These are phyloP conservation scores for Trametes hirsuta DNA, from an alignment of 1,284 basidiomycete species.

Conservation along the genomic window DNA sequence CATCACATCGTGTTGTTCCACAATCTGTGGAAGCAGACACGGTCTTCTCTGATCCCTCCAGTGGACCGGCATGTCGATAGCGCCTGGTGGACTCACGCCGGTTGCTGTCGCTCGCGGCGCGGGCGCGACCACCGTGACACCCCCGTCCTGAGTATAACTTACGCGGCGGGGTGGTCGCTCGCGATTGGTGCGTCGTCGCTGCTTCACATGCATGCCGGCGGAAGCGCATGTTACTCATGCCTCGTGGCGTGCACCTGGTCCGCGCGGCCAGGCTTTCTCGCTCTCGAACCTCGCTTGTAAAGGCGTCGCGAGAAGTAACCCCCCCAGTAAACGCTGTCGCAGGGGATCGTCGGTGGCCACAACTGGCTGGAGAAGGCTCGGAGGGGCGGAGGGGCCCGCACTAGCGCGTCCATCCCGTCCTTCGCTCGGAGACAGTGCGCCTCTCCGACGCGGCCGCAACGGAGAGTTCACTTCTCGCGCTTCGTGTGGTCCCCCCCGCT, in stretches of 20 bases:
- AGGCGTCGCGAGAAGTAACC: background rate
- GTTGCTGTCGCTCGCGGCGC: background rate
- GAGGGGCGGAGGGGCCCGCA: background rate
- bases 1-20: background rate
- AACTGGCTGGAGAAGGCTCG: background rate
- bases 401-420: background rate
- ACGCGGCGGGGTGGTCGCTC: slow-evolving; percentile 5
- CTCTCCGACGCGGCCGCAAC: slow-evolving; percentile 5
- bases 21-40: background rate
- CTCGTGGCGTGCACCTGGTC: slow-evolving; percentile 11
- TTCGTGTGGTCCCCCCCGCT: slow-evolving; percentile 2
- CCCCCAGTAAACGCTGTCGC: background rate
- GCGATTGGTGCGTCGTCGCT: slow-evolving; percentile 7
- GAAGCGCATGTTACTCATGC: slow-evolving; percentile 2
- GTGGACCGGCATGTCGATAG: background rate
- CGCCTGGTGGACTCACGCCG: background rate
- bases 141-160: slow-evolving; percentile 10
- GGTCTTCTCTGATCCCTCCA: background rate
- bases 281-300: slow-evolving; percentile 1
- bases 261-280: background rate
- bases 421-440: background rate
- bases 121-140: background rate
- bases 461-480: background rate
- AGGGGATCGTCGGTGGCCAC: slow-evolving; percentile 13
- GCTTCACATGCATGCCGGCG: slow-evolving; percentile 3